These are phyloP conservation scores for Stephanodiscus triporus DNA, from an alignment of 108 stramenopile genomes.

Conservation along the genomic window DNA sequence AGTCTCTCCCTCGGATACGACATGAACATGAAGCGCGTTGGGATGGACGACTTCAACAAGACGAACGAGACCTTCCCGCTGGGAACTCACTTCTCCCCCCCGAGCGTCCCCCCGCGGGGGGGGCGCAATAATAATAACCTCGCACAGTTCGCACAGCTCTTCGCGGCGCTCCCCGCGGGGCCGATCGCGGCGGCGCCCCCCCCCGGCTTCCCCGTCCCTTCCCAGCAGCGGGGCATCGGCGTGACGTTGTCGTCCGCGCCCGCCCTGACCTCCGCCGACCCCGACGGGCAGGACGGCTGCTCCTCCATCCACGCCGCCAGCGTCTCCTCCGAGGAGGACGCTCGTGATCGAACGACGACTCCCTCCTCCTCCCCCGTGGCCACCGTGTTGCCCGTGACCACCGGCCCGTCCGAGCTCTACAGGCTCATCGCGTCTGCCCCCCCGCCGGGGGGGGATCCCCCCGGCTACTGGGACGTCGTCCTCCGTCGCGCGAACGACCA, in stretches of 20 bases:
- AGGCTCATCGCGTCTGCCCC: constrained; percentile 29
- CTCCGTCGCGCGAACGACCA: constrained; percentile 25
- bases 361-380: background rate
- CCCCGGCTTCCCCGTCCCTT: background rate
- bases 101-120: background rate
- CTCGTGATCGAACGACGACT: too few relatives aligned
- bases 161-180: background rate
- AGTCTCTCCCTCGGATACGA: background rate
- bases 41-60: background rate
- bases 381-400: background rate
- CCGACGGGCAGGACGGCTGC: background rate
- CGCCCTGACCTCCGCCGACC: background rate
- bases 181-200: background rate
- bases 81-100: background rate
- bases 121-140: background rate
- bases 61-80: background rate
- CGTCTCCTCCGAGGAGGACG: background rate
- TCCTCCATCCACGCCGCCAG: background rate
- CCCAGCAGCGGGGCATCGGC: background rate
- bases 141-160: background rate
- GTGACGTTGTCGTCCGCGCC: background rate
- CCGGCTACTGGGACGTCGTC: constrained; percentile 18
- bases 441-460: constrained; percentile 4
- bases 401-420: constrained; percentile 38
- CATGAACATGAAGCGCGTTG: background rate